Evolutionary conservation across 1,284 basidiomycete genomes (phyloP), one percentile per base, ranked within the genome.

Genomic region (Cutaneotrichosporon cavernicola): DNA sequence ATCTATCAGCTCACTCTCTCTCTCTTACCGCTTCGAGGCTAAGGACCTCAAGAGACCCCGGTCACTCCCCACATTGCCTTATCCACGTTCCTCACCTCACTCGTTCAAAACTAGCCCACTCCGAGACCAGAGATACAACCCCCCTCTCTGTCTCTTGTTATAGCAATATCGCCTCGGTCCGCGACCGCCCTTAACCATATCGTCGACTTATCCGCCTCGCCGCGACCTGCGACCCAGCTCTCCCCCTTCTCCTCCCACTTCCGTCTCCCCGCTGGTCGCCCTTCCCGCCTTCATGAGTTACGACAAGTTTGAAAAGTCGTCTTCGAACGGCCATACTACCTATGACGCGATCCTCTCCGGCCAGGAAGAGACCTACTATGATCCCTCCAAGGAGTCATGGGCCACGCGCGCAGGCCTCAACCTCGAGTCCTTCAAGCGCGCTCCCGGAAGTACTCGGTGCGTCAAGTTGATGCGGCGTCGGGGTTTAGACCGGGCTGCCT

Each of bases 351-450:
- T 51, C 22, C 4, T 31, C 50, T 10, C 50, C 16, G 13, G 50
- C 13, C 26, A n/a, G 5, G 51, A 52, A 14, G 51, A 52, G 14
- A 51, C 21, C 2, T 52, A 52, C 61, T 83, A 82, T 64, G 81
- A 82, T 67, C 81, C 81, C 2, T 71, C 68, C 47, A 69, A 79
- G 65, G 82, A 83, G 72, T 71, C 65, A 9, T 49, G 71, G 38
- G 63, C 61, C 68, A 83, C 82, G 2, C 73, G 81, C 4, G 64
- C 78, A 6, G 82, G 82, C 56, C 67, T 82, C 59, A 81, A 65
- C 56, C 56, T 69, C 11, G 79, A 81, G 69, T 78, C 75, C 36
- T 82, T 80, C 77, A 81, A 81, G 72, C 77, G 75, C 14, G 82
- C 82, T 11, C 82, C 82, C 0, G 81, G 80, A 18, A 66, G 72